Conservation (phyloP, 306 rosid genomes). For the Cucurbita argyrosperma region DNA sequence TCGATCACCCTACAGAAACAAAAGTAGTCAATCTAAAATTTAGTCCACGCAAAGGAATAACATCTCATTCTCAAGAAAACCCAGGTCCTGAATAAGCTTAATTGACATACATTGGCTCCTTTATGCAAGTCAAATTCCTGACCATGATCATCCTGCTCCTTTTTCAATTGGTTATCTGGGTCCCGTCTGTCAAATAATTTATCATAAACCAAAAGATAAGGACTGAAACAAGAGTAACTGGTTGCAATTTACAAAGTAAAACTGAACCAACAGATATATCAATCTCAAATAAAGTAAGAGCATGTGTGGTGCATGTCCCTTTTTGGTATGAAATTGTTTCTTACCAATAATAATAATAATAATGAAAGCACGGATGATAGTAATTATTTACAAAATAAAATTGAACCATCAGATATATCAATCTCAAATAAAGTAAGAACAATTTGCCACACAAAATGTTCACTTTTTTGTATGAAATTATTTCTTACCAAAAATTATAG, state of each 20-base stretch:
- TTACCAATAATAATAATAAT: too few relatives aligned
- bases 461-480: too few relatives aligned
- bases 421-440: too few relatives aligned
- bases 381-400: not conserved
- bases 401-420: not conserved
- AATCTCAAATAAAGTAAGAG: not conserved
- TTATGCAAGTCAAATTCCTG: conserved; percentile 26
- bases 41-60: not conserved
- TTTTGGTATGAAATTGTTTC: not conserved
- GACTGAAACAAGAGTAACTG: conserved; percentile 9
- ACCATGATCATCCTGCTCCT: conserved; percentile 21
- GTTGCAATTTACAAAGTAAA: too few relatives aligned
- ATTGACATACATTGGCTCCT: conserved; percentile 34
- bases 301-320: not conserved
- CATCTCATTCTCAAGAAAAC: not conserved
- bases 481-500: not conserved
- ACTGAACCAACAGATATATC: not conserved
- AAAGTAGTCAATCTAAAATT: not conserved
- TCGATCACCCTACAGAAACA: conserved; percentile 38
- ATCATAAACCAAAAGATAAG: conserved; percentile 15
- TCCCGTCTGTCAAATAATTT: conserved; percentile 44
- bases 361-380: too few relatives aligned
- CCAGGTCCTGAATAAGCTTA: not conserved
- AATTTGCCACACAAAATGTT: too few relatives aligned
- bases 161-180: conserved; percentile 21